phyloP scores from a whole-genome alignment of 768 basidiomycete genomes.

The Flagelloscypha sp. region DNA sequence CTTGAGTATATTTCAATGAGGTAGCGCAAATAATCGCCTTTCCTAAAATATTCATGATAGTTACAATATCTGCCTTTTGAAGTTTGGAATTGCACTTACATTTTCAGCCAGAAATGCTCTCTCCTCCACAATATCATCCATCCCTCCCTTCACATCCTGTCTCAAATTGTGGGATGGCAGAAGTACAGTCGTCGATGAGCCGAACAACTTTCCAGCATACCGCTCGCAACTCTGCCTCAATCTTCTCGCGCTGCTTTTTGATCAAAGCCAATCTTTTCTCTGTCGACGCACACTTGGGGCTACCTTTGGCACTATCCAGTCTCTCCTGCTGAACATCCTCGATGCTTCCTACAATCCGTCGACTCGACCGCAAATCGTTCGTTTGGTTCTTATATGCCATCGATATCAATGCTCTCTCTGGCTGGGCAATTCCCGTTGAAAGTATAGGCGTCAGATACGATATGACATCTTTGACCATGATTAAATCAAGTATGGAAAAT shows the following conservation, averaged over 20 bases:
- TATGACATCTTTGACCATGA: no score
- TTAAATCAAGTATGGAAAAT: no score
- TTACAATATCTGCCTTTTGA: not conserved
- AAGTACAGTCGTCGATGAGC: constrained; percentile 43
- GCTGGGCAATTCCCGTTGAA: no score
- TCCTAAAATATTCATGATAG: constrained; percentile 35
- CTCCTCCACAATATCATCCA: no score
- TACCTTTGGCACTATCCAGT: no score
- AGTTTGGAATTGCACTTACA: constrained; percentile 39
- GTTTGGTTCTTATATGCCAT: constrained; percentile 90
- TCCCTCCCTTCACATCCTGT: constrained; percentile 53
- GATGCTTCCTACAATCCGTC: constrained; percentile 72
- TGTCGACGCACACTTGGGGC: no score
- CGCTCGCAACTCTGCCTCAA: constrained; percentile 68
- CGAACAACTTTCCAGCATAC: constrained; percentile 75
- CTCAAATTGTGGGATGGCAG: constrained; percentile 19
- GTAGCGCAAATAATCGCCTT: constrained; percentile 88
- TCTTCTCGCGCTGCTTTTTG: constrained; percentile 62
- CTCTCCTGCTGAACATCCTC: constrained; percentile 70
- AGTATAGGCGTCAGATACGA: no score
- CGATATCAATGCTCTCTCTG: constrained; percentile 84
- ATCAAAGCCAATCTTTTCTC: constrained; percentile 51
- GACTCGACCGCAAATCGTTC: constrained; percentile 73
- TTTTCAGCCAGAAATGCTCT: constrained; percentile 88
- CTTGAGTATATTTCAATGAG: no score